Evolutionary conservation across 2,329 filamentous ascomycete species (phyloP).

Genomic region (Fonsecaea multimorphosa): DNA sequence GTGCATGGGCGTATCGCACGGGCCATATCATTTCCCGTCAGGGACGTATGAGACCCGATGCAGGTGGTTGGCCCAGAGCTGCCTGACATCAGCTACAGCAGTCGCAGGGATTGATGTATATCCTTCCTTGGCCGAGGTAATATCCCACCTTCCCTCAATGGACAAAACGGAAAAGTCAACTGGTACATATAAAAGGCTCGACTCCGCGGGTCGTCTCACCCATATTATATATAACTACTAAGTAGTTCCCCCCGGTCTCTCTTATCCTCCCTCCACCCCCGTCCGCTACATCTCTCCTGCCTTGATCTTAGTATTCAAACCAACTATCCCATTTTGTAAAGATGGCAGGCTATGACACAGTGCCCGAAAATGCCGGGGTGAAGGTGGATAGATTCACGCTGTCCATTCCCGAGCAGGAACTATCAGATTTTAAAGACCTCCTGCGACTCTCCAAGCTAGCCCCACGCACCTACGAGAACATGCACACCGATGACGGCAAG

Average conservation of each 20-base stretch:
- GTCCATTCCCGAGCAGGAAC: constrained; percentile 47
- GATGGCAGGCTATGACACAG: constrained; percentile 25
- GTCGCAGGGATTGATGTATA: neutral
- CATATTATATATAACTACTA: too few species aligned
- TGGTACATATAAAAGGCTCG: neutral
- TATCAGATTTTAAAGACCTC: constrained; percentile 56
- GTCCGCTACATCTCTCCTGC: neutral
- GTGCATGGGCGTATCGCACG: neutral
- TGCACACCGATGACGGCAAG: constrained; percentile 45
- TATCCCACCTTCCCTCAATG: neutral
- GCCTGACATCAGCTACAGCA: neutral
- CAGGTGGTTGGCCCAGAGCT: neutral
- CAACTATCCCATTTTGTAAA: neutral
- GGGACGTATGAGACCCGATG: neutral
- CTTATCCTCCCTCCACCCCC: neutral
- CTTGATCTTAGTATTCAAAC: neutral
- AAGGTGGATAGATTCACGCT: constrained; percentile 24
- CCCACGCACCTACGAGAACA: constrained; percentile 58
- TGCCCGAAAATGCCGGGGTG: constrained; percentile 16
- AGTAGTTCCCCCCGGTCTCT: neutral
- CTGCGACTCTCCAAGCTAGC: constrained; percentile 57
- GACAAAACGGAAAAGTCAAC: neutral
- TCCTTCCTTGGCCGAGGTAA: neutral
- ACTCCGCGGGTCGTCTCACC: neutral
- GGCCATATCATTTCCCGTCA: neutral